phyloP scores from a whole-genome alignment of 139 green algal genomes.

The Coelastrella sp. region DNA sequence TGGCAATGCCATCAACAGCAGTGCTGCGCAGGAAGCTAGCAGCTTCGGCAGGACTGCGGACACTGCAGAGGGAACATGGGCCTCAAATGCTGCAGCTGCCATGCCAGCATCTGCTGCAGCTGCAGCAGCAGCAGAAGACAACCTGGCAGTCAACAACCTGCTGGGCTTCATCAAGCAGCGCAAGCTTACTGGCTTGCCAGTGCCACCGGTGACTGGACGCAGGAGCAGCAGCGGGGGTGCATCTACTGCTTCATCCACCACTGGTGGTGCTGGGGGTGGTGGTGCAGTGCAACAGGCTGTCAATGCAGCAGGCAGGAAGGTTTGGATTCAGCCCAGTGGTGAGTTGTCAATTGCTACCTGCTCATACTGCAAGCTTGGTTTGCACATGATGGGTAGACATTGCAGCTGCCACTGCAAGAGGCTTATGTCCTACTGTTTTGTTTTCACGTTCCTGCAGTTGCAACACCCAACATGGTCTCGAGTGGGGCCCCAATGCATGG shows the following conservation, averaged over 20 bases:
- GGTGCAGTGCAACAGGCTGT: neutral
- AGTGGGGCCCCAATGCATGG: too few species aligned
- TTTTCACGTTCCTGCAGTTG: too few species aligned
- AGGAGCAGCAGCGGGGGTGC: conserved; percentile 20
- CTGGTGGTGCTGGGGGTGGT: neutral
- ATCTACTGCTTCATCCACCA: neutral
- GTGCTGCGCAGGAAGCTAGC: neutral
- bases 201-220: neutral
- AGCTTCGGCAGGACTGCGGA: neutral
- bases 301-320: conserved; percentile 46
- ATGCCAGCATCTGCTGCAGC: neutral
- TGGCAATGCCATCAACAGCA: neutral
- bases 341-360: too few species aligned
- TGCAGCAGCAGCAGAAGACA: neutral
- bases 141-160: conserved; percentile 38
- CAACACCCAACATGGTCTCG: too few species aligned
- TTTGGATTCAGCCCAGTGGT: conserved; percentile 81
- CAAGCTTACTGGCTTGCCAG: conserved; percentile 54
- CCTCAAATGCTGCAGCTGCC: neutral
- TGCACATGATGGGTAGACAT: too few species aligned
- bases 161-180: conserved; percentile 65
- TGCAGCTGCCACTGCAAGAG: neutral
- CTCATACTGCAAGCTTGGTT: too few species aligned
- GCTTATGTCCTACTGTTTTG: too few species aligned
- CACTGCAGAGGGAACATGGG: too few species aligned